Evolutionary conservation across 2,329 filamentous ascomycete species (phyloP), one percentile per base, ranked within the genome.

Genomic region (Hawksworthiomyces lignivorus): DNA sequence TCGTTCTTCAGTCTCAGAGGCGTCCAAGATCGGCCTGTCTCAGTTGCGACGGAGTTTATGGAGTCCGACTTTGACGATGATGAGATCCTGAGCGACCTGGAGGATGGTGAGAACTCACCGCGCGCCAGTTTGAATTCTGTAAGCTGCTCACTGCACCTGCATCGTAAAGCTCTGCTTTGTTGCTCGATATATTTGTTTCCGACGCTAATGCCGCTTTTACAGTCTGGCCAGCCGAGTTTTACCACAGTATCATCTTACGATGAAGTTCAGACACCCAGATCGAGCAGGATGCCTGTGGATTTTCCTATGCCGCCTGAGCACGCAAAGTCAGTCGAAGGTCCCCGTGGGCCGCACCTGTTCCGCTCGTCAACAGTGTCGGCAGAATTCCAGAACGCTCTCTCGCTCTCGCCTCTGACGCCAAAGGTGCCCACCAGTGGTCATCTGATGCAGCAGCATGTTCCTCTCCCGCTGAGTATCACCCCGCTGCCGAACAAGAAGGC

Each of bases 211-310:
- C 24, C 12, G 3, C 27, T 12, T 14, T 12, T 7, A 20, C 56
- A 88, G 84, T 72, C 76, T 48, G 75, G 73, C 53, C 76, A 84
- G 54, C 78, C 77, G 46, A 94, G 87, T 67, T 79, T 89, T 57
- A 90, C 87, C 4, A 94, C 89, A 3, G 70, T 92, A 28, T 94
- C 88, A 7, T 90, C 87, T 2, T 88, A 84, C 54, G 87, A 94
- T 55, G 88, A 94, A 58, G 73, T 81, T 4, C 77, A 78, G 22
- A 95, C 89, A 20, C 89, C 89, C 15, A 75, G 77, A 48, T 83
- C 83, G 34, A 74, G 67, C 53, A 72, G 72, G 50, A 70, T 75
- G 49, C 73, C 77, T 47, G 72, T 71, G 48, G 69, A 70, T 21
- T 86, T 80, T 54, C 70, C 77, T 38, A 73, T 82, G 50, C 73